Percentiles rank a stretch among this genome's conserved stretches.
These are phyloP conservation scores for Xylaria sp. DNA, from an alignment of 2,329 filamentous ascomycete genomes.

Conservation along the genomic window DNA sequence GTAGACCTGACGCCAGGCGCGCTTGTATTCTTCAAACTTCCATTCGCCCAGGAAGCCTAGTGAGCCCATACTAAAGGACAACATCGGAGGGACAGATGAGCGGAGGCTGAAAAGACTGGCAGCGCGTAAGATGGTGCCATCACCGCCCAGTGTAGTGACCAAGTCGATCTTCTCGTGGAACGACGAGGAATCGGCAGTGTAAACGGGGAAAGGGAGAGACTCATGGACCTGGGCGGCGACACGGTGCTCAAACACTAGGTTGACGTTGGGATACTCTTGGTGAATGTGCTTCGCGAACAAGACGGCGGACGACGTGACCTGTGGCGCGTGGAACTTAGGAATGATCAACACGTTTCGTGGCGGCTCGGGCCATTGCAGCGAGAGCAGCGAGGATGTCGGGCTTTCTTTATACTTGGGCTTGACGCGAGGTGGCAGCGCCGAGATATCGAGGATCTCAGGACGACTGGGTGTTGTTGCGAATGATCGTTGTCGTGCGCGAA, in stretches of 20 bases:
- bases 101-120: slow-evolving; percentile 87
- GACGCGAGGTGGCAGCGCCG: slow-evolving; percentile 63
- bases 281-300: slow-evolving; percentile 76
- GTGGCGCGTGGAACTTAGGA: slow-evolving; percentile 66
- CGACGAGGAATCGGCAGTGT: slow-evolving; percentile 62
- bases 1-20: slow-evolving; percentile 91
- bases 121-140: slow-evolving; percentile 88
- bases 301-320: slow-evolving; percentile 63
- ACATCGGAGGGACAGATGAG: slow-evolving; percentile 83
- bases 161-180: slow-evolving; percentile 87
- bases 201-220: slow-evolving; percentile 77
- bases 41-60: slow-evolving; percentile 95
- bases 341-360: slow-evolving; percentile 68
- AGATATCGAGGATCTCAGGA: slow-evolving; percentile 61
- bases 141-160: slow-evolving; percentile 89
- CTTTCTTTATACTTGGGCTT: slow-evolving; percentile 72
- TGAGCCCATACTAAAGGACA: slow-evolving; percentile 97
- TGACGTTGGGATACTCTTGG: slow-evolving; percentile 80
- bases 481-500: slow-evolving; percentile 44
- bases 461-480: slow-evolving; percentile 62
- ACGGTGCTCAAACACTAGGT: slow-evolving; percentile 83
- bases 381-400: slow-evolving; percentile 63
- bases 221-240: slow-evolving; percentile 78
- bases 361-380: slow-evolving; percentile 64
- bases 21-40: slow-evolving; percentile 93